Percentiles rank a stretch among this genome's conserved stretches.
phyloP scores from a whole-genome alignment of 2,329 filamentous ascomycete species.

The Zymoseptoria pseudotritici region DNA sequence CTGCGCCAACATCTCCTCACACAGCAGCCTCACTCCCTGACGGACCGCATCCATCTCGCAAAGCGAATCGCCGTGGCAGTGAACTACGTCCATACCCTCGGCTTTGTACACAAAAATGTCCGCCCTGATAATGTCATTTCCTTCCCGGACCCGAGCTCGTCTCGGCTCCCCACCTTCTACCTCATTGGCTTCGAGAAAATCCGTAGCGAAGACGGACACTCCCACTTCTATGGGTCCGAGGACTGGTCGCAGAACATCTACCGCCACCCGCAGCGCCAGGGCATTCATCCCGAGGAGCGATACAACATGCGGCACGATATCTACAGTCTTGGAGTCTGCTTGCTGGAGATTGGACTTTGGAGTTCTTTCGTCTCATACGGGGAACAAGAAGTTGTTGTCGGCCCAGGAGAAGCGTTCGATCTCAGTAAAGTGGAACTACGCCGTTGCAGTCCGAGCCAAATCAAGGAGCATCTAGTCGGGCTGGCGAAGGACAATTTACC shows the following conservation, averaged over 20 bases:
- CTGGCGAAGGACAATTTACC: constrained; percentile 16
- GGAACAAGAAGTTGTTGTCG: background rate
- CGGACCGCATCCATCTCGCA: constrained; percentile 24
- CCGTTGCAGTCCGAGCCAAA: background rate
- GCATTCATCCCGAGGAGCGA: constrained; percentile 29
- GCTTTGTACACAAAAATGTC: constrained; percentile 43
- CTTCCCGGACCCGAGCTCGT: constrained; percentile 16
- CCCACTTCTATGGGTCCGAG: constrained; percentile 31
- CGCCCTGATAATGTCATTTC: constrained; percentile 37
- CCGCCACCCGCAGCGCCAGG: constrained; percentile 44
- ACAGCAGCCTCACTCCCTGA: constrained; percentile 19
- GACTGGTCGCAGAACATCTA: constrained; percentile 44
- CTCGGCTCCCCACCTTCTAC: constrained; percentile 26
- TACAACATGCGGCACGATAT: constrained; percentile 51
- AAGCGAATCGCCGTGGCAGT: constrained; percentile 30
- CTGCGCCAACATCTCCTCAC: constrained; percentile 15
- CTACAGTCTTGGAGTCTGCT: constrained; percentile 48
- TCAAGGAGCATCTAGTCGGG: background rate
- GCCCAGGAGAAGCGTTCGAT: background rate
- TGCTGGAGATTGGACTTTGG: constrained; percentile 49
- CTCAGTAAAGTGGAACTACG: background rate
- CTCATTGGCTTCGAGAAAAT: constrained; percentile 43
- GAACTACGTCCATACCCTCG: constrained; percentile 33
- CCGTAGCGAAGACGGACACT: constrained; percentile 29
- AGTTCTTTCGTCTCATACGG: constrained; percentile 28